phyloP scores from a whole-genome alignment of 345 rosid species.

The Euclidium syriacum region DNA sequence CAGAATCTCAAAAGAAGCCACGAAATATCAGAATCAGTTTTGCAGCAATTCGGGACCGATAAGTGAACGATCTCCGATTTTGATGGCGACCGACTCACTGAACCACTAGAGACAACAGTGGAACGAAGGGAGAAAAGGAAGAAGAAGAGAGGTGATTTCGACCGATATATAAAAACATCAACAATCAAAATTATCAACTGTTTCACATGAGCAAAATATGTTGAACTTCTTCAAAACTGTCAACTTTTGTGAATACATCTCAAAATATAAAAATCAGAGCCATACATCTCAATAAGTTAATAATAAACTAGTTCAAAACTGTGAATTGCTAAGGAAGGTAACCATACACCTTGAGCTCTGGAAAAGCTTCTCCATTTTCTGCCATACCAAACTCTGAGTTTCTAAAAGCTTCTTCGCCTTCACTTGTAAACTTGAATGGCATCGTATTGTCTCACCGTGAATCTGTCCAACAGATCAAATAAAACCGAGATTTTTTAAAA shows the following conservation, averaged over 20 bases:
- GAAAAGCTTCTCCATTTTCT: constrained; percentile 73
- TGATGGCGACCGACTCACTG: no score
- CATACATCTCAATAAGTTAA: not conserved
- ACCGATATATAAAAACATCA: no score
- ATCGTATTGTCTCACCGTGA: constrained; percentile 77
- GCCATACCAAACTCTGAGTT: constrained; percentile 68
- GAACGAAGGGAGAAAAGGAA: no score
- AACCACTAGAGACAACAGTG: no score
- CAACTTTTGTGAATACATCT: not conserved
- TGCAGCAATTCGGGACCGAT: no score
- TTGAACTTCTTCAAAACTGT: constrained; percentile 17
- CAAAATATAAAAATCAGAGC: not conserved
- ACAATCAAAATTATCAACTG: no score
- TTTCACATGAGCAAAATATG: no score
- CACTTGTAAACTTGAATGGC: constrained; percentile 57
- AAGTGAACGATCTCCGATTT: no score
- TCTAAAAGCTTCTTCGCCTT: constrained; percentile 73
- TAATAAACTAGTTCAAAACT: constrained; percentile 41
- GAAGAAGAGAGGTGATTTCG: no score
- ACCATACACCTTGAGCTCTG: constrained; percentile 90
- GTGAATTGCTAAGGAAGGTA: constrained; percentile 87
- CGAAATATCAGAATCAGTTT: no score
- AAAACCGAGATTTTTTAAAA: not conserved
- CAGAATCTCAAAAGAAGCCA: no score
- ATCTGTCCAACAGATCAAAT: constrained; percentile 45